Base-by-base conservation (phyloP, 129 eudicot species). In the Artemisia annua region DNA sequence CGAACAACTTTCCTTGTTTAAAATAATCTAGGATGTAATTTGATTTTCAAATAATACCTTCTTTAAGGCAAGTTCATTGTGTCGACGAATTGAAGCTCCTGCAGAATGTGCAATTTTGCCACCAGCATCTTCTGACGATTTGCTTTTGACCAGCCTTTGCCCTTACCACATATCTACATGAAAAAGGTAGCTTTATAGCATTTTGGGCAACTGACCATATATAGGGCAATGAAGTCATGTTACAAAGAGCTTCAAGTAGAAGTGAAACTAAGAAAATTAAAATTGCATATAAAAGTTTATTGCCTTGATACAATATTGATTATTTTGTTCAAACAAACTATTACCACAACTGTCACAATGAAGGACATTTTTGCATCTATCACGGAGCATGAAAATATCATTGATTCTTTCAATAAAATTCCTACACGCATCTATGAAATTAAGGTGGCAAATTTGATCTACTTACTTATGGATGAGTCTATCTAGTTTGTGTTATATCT, bases 91-190 rank as follows among this genome's bases (percentile, higher is more conserved):
- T 46, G 96, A 83, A 71, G 94, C 89, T 61, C 97, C 94, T 63
- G 91, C 66, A 79, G 96, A 91, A 82, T 88, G 96, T 75, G 82
- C 77, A 76, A 68, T 24, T 78, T 75, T 86, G 46, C 94, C 96
- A 60, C 96, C 85, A 55, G 79, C 89, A 78, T 92, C 96, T 80
- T 92, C 83, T 59, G 92, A 74, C 59, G 97, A 92, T 78, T n/a
- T 92, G 97, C 63, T 80, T 85, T 70, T 85, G 85, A 75, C 96
- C 97, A 70, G 96, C 96, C 70, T 85, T 87, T 64, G 91, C 97
- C 82, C 97, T 84, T 54, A 82, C 80, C 28, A 92, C 96, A 86
- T 92, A 92, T 78, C 97, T 92, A 73, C 73, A 83, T 54, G n/a
- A 44, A 67, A 72, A 30, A 63, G 7, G 49, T 51, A 52, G 76